Evolutionary conservation across 2,329 filamentous ascomycete species (phyloP), one percentile per base, ranked within the genome.

Genomic region (Colletotrichum spinosum): DNA sequence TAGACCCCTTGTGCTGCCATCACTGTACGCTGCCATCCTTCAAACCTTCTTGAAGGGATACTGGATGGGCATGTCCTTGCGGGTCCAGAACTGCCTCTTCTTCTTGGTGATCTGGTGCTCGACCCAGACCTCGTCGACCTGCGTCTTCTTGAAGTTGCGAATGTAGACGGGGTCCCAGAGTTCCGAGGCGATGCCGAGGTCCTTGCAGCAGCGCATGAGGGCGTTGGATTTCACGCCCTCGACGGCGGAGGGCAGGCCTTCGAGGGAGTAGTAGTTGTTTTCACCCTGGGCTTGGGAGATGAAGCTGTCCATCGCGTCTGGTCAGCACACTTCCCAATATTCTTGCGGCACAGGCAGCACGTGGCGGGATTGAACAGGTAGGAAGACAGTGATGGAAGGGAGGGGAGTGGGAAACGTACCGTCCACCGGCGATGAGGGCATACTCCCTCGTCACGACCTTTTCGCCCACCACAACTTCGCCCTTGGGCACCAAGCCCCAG

Each of bases 161-260:
- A 98, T 93, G 81, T 92, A 99, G 60, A 92, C 84, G 41, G 96
- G 96, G 80, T 99, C 96, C 96, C 96, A 99, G 17, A 99, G 86
- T 80, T 99, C 96, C 69, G 91, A 94, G 2, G 93, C 96, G 69
- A 99, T 92, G 41, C 96, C 96, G 38, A 99, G 82, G 78, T 99
- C 96, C 82, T 99, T 99, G 84, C 96, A 98, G 86, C 95, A 98
- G 64, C 96, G 92, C 90, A 98, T 97, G 70, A 99, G 85, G 11
- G 96, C 96, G 76, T 99, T 99, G 68, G 94, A 97, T 80, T 97
- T 97, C 85, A 94, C 97, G 57, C 96, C 96, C 80, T 99, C 96
- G 66, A 94, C 94, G 8, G 96, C 94, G 2, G 94, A 97, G 34
- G 96, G 94, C 69, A 99, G 94, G 60, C 92, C 91, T 71, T 97